Conservation (phyloP, 257 asterid species). For the Capsicum rhomboideum region DNA sequence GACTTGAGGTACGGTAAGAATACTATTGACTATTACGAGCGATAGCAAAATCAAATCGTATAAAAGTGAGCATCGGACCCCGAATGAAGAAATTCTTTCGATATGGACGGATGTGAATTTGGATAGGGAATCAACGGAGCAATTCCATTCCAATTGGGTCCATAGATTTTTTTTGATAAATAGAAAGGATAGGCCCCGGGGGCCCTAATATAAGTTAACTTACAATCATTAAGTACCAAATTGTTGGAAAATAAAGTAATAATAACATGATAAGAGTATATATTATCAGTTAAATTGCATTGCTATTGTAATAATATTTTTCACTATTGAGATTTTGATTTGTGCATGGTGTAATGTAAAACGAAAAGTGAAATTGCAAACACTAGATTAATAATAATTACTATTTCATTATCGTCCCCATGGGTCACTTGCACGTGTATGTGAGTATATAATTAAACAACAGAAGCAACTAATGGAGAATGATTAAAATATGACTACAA, state of each 20-base stretch:
- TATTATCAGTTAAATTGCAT: background rate
- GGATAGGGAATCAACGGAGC: background rate
- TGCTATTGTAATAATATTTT: background rate
- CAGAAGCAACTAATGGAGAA: background rate
- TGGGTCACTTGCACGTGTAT: background rate
- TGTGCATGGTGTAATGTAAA: background rate
- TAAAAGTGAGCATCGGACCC: too few relatives aligned
- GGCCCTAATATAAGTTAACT: too few relatives aligned
- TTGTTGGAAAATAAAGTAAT: background rate
- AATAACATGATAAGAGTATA: background rate
- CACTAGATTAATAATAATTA: background rate
- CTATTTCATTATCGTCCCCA: background rate
- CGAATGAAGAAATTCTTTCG: background rate
- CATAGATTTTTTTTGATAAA: background rate
- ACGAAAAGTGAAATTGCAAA: background rate
- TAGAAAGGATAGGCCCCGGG: too few relatives aligned
- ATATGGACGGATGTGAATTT: background rate
- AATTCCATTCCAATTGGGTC: background rate
- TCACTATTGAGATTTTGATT: background rate
- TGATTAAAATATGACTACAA: background rate
- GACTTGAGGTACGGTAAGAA: too few relatives aligned
- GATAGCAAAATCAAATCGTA: too few relatives aligned
- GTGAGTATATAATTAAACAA: background rate
- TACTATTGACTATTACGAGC: too few relatives aligned
- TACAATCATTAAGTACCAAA: too few relatives aligned